phyloP scores from a whole-genome alignment of 1,139 yeast genomes.

The Pichia sp. region DNA sequence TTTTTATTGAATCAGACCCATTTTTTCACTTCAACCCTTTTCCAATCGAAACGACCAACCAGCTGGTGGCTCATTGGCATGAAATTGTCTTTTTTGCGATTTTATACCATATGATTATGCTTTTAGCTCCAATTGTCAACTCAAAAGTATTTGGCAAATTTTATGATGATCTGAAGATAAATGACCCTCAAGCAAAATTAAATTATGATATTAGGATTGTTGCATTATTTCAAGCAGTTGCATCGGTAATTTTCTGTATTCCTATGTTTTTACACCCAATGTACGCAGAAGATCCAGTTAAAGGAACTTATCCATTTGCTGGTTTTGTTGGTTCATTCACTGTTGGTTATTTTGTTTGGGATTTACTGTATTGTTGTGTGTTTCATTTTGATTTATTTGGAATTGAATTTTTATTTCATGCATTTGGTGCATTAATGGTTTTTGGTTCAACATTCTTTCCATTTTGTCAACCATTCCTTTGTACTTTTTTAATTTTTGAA shows the following conservation, averaged over 20 bases:
- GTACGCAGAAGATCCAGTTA: slow-evolving; percentile 36
- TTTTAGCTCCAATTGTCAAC: slow-evolving; percentile 31
- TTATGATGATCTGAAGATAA: slow-evolving; percentile 19
- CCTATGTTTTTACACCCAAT: slow-evolving; percentile 47
- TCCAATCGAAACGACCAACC: slow-evolving; percentile 34
- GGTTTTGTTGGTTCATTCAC: slow-evolving; percentile 43
- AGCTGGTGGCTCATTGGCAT: slow-evolving; percentile 46
- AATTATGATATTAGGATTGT: slow-evolving; percentile 54
- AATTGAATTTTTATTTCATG: slow-evolving; percentile 48
- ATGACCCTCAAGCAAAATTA: slow-evolving; percentile 27
- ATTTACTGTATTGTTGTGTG: slow-evolving; percentile 40
- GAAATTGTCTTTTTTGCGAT: slow-evolving; percentile 39
- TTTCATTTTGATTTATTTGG: slow-evolving; percentile 43
- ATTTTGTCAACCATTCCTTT: slow-evolving; percentile 48
- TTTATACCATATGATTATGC: slow-evolving; percentile 37
- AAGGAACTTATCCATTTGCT: slow-evolving; percentile 45
- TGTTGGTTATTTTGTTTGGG: slow-evolving; percentile 53
- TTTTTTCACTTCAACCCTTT: slow-evolving; percentile 43
- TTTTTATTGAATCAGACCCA: slow-evolving; percentile 35
- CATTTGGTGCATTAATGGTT: slow-evolving; percentile 47
- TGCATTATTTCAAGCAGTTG: slow-evolving; percentile 46
- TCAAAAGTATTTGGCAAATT: slow-evolving; percentile 24
- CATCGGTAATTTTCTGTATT: slow-evolving; percentile 37
- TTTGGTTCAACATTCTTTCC: slow-evolving; percentile 40
- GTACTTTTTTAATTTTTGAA: slow-evolving; percentile 48